Evolutionary conservation across 169 alveolate genomes (phyloP), one percentile per base, ranked within the genome.

Genomic region (Plasmodium cynomolgi): DNA sequence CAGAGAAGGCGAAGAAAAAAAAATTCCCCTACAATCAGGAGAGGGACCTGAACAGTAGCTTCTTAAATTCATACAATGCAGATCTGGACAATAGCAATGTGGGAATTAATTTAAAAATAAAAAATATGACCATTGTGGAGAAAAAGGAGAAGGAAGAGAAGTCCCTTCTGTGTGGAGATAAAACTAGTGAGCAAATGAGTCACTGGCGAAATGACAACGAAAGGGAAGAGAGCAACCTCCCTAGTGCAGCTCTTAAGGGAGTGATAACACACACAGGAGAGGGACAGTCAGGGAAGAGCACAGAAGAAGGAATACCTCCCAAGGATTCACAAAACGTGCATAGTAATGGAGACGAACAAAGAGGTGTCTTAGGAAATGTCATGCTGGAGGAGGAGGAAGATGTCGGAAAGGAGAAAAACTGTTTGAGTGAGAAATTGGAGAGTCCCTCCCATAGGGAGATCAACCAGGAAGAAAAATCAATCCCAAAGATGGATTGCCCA

Each of bases 71-170:
- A 26, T 85, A 85, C 31, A 85, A 58, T 75, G 84, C 33, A 0
- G 93, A 85, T 20, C 31, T 85, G 29, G 93, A 85, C 68, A 85
- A 85, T 73, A 85, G 93, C 71, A 85, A 85, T 34, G 85, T 85
- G 23, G 93, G 93, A 1, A 85, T 85, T 3, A 85, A 85, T 56
- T 85, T 85, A 37, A 85, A 85, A 75, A 74, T 85, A 68, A 85
- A 85, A 85, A 85, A 85, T 75, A 50, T 85, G 84, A 47, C 81
- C 17, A 47, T 85, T 33, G 37, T 73, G 17, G 83, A 71, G 17
- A 44, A 39, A 5, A 15, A 74, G 20, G 85, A 71, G 41, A 75
- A 72, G 39, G 92, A 0, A 73, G 80, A 73, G 23, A 9, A n/a
- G 34, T 9, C n/a, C 26, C 13, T 11, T 37, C 8, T 56, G 20